Conservation (phyloP, 169 alveolate genomes). For the Eimeria brunetti region DNA sequence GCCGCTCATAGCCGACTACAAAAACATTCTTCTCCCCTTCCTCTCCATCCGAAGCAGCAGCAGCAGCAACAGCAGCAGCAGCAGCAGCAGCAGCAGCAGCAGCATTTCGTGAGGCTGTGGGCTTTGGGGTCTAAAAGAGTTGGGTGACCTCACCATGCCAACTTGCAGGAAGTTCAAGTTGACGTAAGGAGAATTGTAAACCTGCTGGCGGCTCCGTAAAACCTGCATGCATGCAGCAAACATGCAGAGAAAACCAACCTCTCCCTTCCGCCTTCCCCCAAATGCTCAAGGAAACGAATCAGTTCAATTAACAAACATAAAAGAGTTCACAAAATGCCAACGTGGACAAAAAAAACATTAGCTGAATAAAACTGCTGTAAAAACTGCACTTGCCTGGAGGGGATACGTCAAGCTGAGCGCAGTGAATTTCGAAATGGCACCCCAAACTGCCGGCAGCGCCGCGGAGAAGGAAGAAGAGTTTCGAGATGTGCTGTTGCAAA, state of each 20-base stretch:
- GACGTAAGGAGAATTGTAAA: constrained; percentile 56
- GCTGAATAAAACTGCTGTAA: neutral
- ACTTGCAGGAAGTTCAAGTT: constrained; percentile 51
- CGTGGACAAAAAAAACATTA: neutral
- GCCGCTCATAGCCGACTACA: neutral
- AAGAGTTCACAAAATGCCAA: neutral
- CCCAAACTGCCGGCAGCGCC: constrained; percentile 77
- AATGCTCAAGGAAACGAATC: neutral
- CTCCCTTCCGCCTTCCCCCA: neutral
- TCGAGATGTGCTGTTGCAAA: neutral
- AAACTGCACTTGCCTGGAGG: constrained; percentile 42
- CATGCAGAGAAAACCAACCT: neutral
- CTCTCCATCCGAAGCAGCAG: neutral
- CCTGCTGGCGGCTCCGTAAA: constrained; percentile 76
- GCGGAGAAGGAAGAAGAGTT: neutral
- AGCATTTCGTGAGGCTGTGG: neutral
- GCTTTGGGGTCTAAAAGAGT: neutral
- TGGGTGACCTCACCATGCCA: constrained; percentile 41
- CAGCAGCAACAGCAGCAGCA: neutral
- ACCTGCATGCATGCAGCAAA: constrained; percentile 20
- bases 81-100: neutral
- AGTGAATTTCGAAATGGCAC: constrained; percentile 72
- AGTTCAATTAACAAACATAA: neutral
- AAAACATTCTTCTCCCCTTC: neutral
- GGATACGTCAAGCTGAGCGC: constrained; percentile 75